These are phyloP conservation scores for Solanum sitiens DNA, from an alignment of 257 asterid genomes.

Conservation along the genomic window DNA sequence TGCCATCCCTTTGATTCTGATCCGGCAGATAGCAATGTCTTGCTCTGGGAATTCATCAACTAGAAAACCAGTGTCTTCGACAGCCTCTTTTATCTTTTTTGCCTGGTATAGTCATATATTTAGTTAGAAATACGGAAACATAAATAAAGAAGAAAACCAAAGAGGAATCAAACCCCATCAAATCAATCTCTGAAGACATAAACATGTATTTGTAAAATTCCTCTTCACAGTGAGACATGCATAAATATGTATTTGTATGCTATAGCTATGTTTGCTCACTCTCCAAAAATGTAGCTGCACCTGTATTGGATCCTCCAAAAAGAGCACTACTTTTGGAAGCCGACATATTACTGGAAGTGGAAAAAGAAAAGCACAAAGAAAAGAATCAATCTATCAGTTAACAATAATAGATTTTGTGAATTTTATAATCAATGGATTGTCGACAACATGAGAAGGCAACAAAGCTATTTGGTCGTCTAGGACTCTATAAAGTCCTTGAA, in stretches of 20 bases:
- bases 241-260: neutral
- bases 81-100: conserved; percentile 66
- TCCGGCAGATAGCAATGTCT: conserved; percentile 74
- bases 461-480: neutral
- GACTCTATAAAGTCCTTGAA: neutral
- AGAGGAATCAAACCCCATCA: neutral
- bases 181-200: neutral
- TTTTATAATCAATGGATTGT: neutral
- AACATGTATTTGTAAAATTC: neutral
- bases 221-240: neutral
- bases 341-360: neutral
- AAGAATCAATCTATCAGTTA: neutral
- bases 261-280: neutral
- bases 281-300: neutral
- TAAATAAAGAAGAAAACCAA: neutral
- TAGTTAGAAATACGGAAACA: neutral
- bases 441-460: neutral
- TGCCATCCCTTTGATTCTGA: conserved; percentile 92
- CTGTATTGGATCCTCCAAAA: neutral
- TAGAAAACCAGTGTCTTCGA: conserved; percentile 89
- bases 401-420: neutral
- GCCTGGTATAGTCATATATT: conserved; percentile 33
- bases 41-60: conserved; percentile 88
- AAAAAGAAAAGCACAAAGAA: neutral
- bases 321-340: neutral